Conservation (phyloP, 176 grass and related monocot species). For the Carex littledalei region DNA sequence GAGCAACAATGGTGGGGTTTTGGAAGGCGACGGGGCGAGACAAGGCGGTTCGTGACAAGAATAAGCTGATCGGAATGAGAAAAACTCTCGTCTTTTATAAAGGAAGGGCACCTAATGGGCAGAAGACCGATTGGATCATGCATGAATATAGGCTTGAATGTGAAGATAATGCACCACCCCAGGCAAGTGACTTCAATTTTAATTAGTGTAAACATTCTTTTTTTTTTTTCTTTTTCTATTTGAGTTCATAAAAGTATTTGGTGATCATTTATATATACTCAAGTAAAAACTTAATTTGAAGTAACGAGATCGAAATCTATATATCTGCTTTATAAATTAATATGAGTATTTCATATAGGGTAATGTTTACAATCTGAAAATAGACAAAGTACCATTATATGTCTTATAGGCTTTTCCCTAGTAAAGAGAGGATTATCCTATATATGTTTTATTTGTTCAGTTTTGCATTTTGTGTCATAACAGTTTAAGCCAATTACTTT, state of each 20-base stretch:
- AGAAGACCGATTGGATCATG: constrained; percentile 97
- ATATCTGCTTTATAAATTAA: neutral
- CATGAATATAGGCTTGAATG: constrained; percentile 95
- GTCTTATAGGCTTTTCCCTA: neutral
- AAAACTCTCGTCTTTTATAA: constrained; percentile 99
- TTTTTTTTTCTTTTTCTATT: neutral
- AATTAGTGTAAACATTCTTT: neutral
- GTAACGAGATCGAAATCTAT: neutral
- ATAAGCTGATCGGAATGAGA: constrained; percentile 88
- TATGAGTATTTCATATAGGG: neutral
- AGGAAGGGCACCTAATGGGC: constrained; percentile 86
- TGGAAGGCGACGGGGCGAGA: constrained; percentile 98
- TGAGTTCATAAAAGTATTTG: neutral
- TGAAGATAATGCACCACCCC: constrained; percentile 74
- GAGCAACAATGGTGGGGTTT: constrained; percentile 91
- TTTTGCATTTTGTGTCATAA: neutral
- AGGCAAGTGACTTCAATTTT: constrained; percentile 36
- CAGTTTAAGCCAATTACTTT: neutral
- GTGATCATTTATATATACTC: neutral
- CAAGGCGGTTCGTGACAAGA: constrained; percentile 78
- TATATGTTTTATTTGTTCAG: neutral
- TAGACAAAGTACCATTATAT: neutral
- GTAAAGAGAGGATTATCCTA: neutral
- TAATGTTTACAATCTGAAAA: neutral
- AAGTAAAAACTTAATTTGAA: neutral